Evolutionary conservation across 352 stramenopile species (phyloP).

Genomic region (Globisporangium uncinulatum): DNA sequence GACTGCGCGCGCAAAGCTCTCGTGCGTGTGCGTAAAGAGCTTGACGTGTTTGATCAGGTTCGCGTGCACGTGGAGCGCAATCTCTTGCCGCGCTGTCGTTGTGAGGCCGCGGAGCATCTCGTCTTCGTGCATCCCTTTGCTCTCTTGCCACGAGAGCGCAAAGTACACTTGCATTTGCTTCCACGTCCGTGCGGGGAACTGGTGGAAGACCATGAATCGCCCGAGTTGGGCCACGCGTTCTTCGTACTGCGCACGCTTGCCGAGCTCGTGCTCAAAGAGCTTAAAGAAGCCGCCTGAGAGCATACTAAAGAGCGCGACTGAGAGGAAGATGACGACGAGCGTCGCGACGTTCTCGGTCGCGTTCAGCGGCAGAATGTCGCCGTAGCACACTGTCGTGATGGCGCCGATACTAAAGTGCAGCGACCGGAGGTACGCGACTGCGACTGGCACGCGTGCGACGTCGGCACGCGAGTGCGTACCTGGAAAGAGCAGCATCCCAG

Average conservation of each 20-base stretch:
- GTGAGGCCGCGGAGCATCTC: constrained; percentile 48
- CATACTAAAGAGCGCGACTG: constrained; percentile 64
- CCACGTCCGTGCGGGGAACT: constrained; percentile 45
- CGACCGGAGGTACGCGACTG: constrained; percentile 38
- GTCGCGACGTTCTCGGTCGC: constrained; percentile 44
- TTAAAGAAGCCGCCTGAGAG: constrained; percentile 68
- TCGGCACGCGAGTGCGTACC: constrained; percentile 19
- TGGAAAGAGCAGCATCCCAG: constrained; percentile 50
- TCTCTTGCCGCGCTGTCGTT: constrained; percentile 42
- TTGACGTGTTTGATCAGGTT: constrained; percentile 40
- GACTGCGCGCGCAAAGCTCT: constrained; percentile 26
- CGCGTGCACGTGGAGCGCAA: constrained; percentile 52
- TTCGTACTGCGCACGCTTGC: constrained; percentile 59
- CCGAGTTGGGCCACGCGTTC: constrained; percentile 48
- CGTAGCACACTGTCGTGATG: constrained; percentile 74
- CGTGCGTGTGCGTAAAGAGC: constrained; percentile 28
- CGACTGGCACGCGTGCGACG: constrained; percentile 29
- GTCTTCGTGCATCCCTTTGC: constrained; percentile 56
- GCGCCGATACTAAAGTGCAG: constrained; percentile 69
- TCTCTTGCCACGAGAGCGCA: constrained; percentile 58
- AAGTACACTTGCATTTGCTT: constrained; percentile 77
- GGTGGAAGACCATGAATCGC: constrained; percentile 62
- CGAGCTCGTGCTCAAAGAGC: constrained; percentile 65
- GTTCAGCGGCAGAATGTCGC: constrained; percentile 63
- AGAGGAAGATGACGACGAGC: constrained; percentile 60